These are phyloP conservation scores for Sanghuangporus baumii DNA, from an alignment of 1,284 basidiomycete species.

Conservation along the genomic window DNA sequence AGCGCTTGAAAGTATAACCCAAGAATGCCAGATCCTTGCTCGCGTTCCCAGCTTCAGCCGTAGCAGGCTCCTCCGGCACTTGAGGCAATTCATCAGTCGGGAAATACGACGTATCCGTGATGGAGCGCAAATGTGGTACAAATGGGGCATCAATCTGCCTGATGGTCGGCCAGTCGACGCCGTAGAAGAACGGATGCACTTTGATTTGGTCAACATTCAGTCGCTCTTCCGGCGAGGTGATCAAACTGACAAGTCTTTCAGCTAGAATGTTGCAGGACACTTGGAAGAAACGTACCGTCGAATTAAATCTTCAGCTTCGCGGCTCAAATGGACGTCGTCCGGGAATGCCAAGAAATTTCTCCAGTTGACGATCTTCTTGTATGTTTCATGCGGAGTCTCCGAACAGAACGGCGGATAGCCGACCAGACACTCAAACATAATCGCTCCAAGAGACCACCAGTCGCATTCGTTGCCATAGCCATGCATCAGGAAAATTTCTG, in stretches of 20 bases:
- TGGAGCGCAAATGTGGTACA: constrained; percentile 53
- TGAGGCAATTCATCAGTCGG: constrained; percentile 61
- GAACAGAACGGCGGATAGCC: constrained; percentile 98
- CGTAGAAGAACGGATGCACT: constrained; percentile 40
- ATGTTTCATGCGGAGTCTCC: constrained; percentile 96
- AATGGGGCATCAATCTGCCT: constrained; percentile 62
- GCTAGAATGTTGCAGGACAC: neutral
- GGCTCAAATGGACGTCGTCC: constrained; percentile 91
- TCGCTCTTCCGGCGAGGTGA: constrained; percentile 80
- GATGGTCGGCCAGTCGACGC: constrained; percentile 60
- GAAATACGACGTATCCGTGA: constrained; percentile 63
- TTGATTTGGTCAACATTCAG: constrained; percentile 60
- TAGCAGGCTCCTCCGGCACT: constrained; percentile 37
- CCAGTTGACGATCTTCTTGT: constrained; percentile 99
- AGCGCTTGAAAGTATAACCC: constrained; percentile 34
- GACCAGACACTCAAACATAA: constrained; percentile 98
- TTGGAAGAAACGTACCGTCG: constrained; percentile 46
- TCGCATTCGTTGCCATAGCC: constrained; percentile 98
- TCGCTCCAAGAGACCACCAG: constrained; percentile 97
- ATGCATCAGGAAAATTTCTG: constrained; percentile 96
- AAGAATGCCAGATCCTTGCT: constrained; percentile 51
- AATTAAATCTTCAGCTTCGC: constrained; percentile 91
- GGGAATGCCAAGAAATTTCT: constrained; percentile 88
- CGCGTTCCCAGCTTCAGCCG: constrained; percentile 32
- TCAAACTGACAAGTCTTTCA: constrained; percentile 42